Evolutionary conservation across 345 rosid species (phyloP).

Genomic region (Lepidium sativum): DNA sequence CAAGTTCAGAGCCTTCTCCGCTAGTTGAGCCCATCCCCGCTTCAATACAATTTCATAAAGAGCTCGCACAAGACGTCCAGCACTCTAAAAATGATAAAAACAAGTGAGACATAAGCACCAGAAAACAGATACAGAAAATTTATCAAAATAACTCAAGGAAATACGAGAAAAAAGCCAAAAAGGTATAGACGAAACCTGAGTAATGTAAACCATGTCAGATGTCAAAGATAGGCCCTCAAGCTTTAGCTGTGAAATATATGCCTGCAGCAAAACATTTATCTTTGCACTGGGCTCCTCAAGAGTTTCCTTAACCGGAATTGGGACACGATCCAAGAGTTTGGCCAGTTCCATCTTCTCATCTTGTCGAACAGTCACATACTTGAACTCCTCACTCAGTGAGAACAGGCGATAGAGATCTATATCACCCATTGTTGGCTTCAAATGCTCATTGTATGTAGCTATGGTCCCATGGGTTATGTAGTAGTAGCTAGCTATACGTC

Average conservation of each 20-base stretch:
- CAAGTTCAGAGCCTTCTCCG: slow-evolving; percentile 78
- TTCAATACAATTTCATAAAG: slow-evolving; percentile 77
- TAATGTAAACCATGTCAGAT: slow-evolving; percentile 81
- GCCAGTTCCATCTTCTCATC: slow-evolving; percentile 97
- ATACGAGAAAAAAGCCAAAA: too few species aligned
- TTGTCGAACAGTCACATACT: slow-evolving; percentile 75
- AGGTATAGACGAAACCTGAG: too few species aligned
- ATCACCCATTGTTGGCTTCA: slow-evolving; percentile 89
- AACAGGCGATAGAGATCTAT: slow-evolving; percentile 71
- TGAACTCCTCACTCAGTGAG: slow-evolving; percentile 88
- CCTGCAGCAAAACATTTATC: slow-evolving; percentile 82
- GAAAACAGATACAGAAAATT: too few species aligned
- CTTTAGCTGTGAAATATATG: slow-evolving; percentile 75
- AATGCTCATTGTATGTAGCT: slow-evolving; percentile 66
- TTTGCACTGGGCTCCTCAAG: slow-evolving; percentile 87
- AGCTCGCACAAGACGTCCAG: slow-evolving; percentile 81
- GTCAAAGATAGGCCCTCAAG: slow-evolving; percentile 85
- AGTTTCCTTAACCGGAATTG: slow-evolving; percentile 83
- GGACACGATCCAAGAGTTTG: slow-evolving; percentile 72
- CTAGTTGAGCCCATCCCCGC: slow-evolving; percentile 80
- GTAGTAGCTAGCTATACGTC: slow-evolving; percentile 88
- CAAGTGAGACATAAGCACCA: too few species aligned
- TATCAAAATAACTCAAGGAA: too few species aligned
- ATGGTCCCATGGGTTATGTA: slow-evolving; percentile 80
- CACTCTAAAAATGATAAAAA: too few species aligned